phyloP scores from a whole-genome alignment of 139 green algal genomes.

The Coelastrella sp. region DNA sequence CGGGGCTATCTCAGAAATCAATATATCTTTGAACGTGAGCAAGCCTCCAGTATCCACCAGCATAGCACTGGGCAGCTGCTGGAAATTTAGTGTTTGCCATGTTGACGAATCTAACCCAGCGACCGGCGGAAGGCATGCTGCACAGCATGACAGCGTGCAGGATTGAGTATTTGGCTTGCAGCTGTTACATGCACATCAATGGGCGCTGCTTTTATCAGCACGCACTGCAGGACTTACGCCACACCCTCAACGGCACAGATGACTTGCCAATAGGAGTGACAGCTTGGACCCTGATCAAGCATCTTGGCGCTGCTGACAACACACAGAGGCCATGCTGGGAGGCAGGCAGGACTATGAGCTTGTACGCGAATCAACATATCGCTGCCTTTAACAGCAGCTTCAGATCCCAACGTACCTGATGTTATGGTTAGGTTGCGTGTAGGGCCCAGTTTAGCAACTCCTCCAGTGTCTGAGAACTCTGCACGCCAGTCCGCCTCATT shows the following conservation, averaged over 20 bases:
- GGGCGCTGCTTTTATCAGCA: too few species aligned
- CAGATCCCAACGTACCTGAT: not conserved
- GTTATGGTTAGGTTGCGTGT: constrained; percentile 8
- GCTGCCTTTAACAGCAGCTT: not conserved
- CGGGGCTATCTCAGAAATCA: not conserved
- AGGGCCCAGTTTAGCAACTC: not conserved
- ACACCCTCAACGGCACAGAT: too few species aligned
- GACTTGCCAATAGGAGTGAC: too few species aligned
- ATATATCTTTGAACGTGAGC: not conserved
- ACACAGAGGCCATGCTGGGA: too few species aligned
- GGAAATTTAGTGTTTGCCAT: not conserved
- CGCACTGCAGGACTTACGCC: too few species aligned
- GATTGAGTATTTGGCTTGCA: too few species aligned
- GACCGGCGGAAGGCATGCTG: not conserved
- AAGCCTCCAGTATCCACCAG: not conserved
- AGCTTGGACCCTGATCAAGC: too few species aligned
- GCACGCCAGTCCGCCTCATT: not conserved
- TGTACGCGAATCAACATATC: not conserved
- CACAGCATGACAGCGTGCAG: not conserved
- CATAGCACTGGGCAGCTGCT: not conserved
- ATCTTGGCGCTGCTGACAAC: too few species aligned
- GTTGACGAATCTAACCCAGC: not conserved
- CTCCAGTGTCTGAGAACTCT: not conserved
- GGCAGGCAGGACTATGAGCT: not conserved
- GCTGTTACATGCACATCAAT: too few species aligned